Conservation (phyloP, 139 green algal species). For the Raphidocelis subcapitata region DNA sequence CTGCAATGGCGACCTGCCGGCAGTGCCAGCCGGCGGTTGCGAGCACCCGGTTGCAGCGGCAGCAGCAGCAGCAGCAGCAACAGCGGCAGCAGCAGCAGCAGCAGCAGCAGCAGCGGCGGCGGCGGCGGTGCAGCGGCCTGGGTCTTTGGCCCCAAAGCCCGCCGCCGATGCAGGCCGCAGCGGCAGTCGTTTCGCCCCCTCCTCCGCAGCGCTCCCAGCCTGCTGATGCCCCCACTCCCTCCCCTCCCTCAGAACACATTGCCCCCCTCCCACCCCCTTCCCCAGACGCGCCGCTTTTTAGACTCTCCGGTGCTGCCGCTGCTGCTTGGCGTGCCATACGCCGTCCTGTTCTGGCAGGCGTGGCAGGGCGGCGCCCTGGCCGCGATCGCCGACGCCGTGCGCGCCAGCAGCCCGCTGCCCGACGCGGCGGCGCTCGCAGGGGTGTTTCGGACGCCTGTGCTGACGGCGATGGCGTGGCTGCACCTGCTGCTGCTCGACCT, state of each 20-base stretch:
- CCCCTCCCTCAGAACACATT: neutral
- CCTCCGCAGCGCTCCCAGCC: neutral
- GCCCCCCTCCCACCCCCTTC: neutral
- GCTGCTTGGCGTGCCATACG: constrained; percentile 20
- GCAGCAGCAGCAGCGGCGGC: too few relatives aligned
- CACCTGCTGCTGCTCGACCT: constrained; percentile 85
- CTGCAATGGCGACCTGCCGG: neutral
- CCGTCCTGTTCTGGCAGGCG: constrained; percentile 28
- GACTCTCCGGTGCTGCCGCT: neutral
- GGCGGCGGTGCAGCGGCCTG: neutral
- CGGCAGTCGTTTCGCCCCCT: too few relatives aligned
- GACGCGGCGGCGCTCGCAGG: constrained; percentile 40
- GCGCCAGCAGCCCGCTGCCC: neutral
- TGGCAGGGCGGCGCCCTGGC: neutral
- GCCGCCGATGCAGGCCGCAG: too few relatives aligned
- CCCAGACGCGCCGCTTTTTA: neutral
- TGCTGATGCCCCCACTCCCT: neutral
- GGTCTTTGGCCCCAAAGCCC: neutral
- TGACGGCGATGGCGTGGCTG: constrained; percentile 68
- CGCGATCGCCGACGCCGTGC: neutral
- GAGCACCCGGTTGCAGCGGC: neutral
- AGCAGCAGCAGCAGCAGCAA: neutral
- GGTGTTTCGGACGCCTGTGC: constrained; percentile 34
- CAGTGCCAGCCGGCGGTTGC: too few relatives aligned
- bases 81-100: too few relatives aligned